Conservation (phyloP, 768 basidiomycete genomes). For the Mycena kentingensis region DNA sequence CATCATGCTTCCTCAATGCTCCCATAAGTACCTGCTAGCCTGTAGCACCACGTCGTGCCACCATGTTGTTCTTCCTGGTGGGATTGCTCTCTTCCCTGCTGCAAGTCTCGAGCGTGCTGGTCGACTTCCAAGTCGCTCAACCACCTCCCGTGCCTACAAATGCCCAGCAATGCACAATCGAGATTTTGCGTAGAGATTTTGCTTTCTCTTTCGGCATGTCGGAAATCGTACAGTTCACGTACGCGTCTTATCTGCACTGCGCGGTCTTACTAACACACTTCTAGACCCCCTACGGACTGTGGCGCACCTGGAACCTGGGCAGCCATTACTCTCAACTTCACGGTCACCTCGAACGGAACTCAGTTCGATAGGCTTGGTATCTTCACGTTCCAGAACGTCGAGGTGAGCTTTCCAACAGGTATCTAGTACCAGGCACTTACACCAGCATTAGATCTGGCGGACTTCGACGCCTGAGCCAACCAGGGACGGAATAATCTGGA, state of each 20-base stretch:
- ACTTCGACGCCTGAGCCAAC: conserved; percentile 82
- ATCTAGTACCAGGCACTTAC: not conserved
- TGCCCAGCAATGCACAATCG: conserved; percentile 62
- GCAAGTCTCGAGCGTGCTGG: conserved; percentile 46
- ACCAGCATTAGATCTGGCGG: conserved; percentile 47
- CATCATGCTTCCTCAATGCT: too few relatives aligned
- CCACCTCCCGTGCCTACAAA: conserved; percentile 68
- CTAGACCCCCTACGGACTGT: conserved; percentile 72
- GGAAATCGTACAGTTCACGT: conserved; percentile 66
- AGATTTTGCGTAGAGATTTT: conserved; percentile 62
- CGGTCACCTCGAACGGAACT: conserved; percentile 76
- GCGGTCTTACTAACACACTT: not conserved
- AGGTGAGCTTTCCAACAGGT: too few relatives aligned
- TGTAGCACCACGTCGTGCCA: conserved; percentile 2
- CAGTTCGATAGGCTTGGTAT: conserved; percentile 74
- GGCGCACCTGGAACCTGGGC: conserved; percentile 73
- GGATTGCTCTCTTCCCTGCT: conserved; percentile 23
- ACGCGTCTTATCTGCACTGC: conserved; percentile 22
- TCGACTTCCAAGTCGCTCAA: conserved; percentile 71
- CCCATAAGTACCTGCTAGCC: too few relatives aligned
- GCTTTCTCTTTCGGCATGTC: conserved; percentile 73
- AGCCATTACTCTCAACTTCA: conserved; percentile 73
- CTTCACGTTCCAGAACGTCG: conserved; percentile 77
- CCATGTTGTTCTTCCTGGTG: conserved; percentile 15
- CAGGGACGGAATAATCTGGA: conserved; percentile 76